phyloP scores from a whole-genome alignment of 805 yeast species.

The Schwanniomyces occidentalis region DNA sequence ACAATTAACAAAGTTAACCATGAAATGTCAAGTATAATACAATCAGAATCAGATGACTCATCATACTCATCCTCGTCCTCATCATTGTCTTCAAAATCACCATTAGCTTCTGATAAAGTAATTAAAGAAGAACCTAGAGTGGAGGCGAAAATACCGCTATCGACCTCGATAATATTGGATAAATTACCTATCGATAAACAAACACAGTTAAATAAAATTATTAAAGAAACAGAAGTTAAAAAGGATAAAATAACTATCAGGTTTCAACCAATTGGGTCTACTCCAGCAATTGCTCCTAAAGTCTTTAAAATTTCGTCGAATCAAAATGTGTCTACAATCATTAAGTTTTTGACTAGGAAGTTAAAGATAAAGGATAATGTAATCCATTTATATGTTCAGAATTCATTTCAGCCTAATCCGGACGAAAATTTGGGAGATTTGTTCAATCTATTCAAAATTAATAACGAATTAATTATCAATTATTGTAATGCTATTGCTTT shows the following conservation, averaged over 20 bases:
- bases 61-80: conserved; percentile 7
- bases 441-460: conserved; percentile 27
- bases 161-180: conserved; percentile 17
- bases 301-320: conserved; percentile 49
- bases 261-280: conserved; percentile 62
- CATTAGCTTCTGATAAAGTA: conserved; percentile 5
- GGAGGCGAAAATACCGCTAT: conserved; percentile 16
- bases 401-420: conserved; percentile 43
- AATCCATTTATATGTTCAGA: conserved; percentile 37
- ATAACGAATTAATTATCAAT: conserved; percentile 36
- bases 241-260: conserved; percentile 45
- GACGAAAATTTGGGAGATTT: conserved; percentile 39
- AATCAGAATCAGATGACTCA: conserved; percentile 10
- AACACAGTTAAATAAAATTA: conserved; percentile 9
- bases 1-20: too few species aligned
- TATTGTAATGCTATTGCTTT: conserved; percentile 43
- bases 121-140: conserved; percentile 8
- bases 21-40: conserved; percentile 9
- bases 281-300: conserved; percentile 49
- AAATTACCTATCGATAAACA: conserved; percentile 11
- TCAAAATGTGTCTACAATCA: conserved; percentile 48
- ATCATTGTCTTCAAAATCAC: not conserved
- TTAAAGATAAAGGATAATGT: conserved; percentile 23
- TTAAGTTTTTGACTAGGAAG: conserved; percentile 45
- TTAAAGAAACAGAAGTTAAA: conserved; percentile 1